Percentiles rank a stretch among this genome's conserved stretches.
These are phyloP conservation scores for Trichophyton verrucosum DNA, from an alignment of 2,329 filamentous ascomycete genomes.

Conservation along the genomic window DNA sequence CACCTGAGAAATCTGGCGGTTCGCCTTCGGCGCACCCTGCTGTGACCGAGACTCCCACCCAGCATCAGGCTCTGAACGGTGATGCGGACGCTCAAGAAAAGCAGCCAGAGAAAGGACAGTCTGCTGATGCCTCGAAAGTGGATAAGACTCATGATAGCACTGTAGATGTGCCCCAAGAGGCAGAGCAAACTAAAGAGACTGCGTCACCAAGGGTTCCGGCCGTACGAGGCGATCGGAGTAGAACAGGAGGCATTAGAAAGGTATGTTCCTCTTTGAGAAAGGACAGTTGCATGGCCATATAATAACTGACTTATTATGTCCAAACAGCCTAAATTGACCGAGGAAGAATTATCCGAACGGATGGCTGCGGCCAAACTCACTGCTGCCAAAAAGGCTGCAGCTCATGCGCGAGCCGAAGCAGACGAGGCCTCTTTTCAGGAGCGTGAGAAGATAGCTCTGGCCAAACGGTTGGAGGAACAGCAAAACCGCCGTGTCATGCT, in stretches of 20 bases:
- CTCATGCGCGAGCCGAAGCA: slow-evolving; percentile 54
- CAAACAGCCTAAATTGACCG: slow-evolving; percentile 48
- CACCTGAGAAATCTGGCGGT: neutral
- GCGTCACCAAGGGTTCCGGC: slow-evolving; percentile 29
- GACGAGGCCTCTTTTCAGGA: slow-evolving; percentile 52
- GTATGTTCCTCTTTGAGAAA: slow-evolving; percentile 17
- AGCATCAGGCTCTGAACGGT: neutral
- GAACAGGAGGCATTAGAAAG: slow-evolving; percentile 41
- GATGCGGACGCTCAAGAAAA: neutral
- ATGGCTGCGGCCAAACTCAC: slow-evolving; percentile 51
- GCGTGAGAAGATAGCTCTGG: slow-evolving; percentile 47
- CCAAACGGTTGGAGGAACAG: slow-evolving; percentile 41
- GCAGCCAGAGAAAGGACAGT: neutral
- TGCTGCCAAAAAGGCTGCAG: slow-evolving; percentile 47
- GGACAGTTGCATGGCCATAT: too few relatives aligned
- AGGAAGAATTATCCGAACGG: slow-evolving; percentile 49
- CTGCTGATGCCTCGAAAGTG: neutral
- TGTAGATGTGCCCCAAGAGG: neutral
- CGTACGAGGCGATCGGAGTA: slow-evolving; percentile 43
- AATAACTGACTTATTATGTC: too few relatives aligned
- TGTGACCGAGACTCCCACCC: neutral
- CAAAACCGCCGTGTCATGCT: slow-evolving; percentile 48
- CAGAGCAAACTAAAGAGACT: slow-evolving; percentile 11
- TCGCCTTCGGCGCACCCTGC: neutral
- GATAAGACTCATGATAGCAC: neutral